A percentile compares a stretch with the other conserved stretches of the same genome.
These are phyloP conservation scores for Neurospora sp. DNA, from an alignment of 495 filamentous ascomycete species.

Conservation along the genomic window DNA sequence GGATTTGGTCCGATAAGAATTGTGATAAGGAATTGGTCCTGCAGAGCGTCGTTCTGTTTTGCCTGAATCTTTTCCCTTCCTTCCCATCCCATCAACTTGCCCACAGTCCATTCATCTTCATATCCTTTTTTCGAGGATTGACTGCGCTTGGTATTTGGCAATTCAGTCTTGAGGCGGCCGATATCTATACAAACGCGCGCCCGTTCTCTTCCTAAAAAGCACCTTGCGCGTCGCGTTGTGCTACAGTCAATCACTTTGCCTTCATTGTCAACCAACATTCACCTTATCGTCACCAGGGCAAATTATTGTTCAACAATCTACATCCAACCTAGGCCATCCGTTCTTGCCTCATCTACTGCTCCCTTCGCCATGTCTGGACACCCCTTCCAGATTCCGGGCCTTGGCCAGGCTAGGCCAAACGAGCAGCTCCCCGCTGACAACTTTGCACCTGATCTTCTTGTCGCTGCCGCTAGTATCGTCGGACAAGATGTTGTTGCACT, in stretches of 20 bases:
- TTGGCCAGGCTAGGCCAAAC: conserved; percentile 21
- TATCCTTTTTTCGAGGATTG: not conserved
- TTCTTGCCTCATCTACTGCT: not conserved
- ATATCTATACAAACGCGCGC: not conserved
- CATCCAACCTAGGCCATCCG: not conserved
- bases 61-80: not conserved
- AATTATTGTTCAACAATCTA: not conserved
- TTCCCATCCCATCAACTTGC: not conserved
- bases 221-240: not conserved
- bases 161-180: not conserved
- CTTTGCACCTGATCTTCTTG: conserved; percentile 14
- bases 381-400: conserved; percentile 30
- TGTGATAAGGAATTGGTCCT: not conserved
- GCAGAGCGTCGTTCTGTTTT: not conserved
- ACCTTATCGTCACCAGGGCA: not conserved
- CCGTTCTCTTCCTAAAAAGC: not conserved
- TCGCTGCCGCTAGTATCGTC: conserved; percentile 7
- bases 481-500: not conserved
- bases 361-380: conserved; percentile 30
- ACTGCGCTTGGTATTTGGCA: not conserved
- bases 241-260: not conserved
- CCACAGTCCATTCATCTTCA: not conserved
- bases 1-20: not conserved
- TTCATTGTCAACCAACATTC: not conserved
- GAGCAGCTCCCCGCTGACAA: conserved; percentile 14